Base-by-base conservation (phyloP, 1,284 basidiomycete species). In the Ceratobasidium sp. region DNA sequence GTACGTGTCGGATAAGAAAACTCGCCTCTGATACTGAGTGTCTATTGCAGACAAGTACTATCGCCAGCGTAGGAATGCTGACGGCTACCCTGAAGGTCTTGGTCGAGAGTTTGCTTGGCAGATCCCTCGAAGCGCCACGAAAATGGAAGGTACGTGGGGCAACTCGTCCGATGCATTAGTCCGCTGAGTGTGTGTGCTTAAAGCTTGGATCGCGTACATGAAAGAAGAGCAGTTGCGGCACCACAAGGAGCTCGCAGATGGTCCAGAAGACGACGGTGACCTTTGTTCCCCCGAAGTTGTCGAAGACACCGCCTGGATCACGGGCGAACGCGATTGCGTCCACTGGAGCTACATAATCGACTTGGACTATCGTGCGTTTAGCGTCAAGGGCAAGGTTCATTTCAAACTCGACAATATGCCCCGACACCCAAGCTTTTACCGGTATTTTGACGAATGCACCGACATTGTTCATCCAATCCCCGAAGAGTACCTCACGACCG, bases 351-450 rank as follows among this genome's bases (percentile, higher is more conserved):
- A 71, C 52, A 35, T 71, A 6, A 44, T 69, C 41, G 76, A 77
- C 44, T 38, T 77, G 4, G 76, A 77, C 76, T 33, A 69, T 38
- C 44, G 23, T 4, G 67, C 50, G 1, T 77, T 77, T n/a, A 77
- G 48, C 3, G 59, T 77, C 59, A 70, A 77, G 46, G 77, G 59
- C 12, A 30, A n/a, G 1, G 41, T 23, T 4, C 54, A 77, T 48
- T 54, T 77, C 27, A 62, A 33, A 3, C 46, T 77, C 12, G 77
- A 77, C 35, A 50, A 55, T 16, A 68, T 77, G 44, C 64, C 64
- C 5, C 70, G 27, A 10, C 12, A 44, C 16, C 50, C 52, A 2
- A 57, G 27, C n/a, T 41, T 59, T n/a, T 14, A 16, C 3, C 12
- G 16, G 1, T 55, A 62, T 14, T 60, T 57, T 48, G 67, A 55